These are phyloP conservation scores for Annulohypoxylon moriforme DNA, from an alignment of 495 filamentous ascomycete species.

Conservation along the genomic window DNA sequence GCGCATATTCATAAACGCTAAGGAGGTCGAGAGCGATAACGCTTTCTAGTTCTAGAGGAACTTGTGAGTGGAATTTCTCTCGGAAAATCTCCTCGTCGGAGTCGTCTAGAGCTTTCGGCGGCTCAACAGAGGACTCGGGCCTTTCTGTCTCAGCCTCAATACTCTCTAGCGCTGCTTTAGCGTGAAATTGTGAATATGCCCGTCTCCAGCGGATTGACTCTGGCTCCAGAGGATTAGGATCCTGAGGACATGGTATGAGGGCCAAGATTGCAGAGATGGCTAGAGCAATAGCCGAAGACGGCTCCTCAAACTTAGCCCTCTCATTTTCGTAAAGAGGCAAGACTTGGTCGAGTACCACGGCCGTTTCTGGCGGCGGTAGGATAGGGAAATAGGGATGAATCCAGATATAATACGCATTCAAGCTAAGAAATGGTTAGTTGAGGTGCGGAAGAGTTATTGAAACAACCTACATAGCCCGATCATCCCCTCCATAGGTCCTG, in stretches of 20 bases:
- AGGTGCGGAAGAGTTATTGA: neutral
- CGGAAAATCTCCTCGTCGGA: slow-evolving; percentile 57
- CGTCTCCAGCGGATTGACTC: slow-evolving; percentile 63
- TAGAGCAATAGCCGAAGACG: slow-evolving; percentile 65
- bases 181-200: slow-evolving; percentile 65
- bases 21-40: slow-evolving; percentile 67
- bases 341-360: slow-evolving; percentile 58
- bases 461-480: slow-evolving; percentile 45
- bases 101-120: slow-evolving; percentile 62
- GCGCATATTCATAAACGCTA: slow-evolving; percentile 69
- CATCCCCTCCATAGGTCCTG: slow-evolving; percentile 43
- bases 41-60: slow-evolving; percentile 65
- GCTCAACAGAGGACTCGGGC: slow-evolving; percentile 63
- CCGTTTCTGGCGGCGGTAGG: slow-evolving; percentile 62
- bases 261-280: slow-evolving; percentile 67
- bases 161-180: slow-evolving; percentile 63
- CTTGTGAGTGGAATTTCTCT: slow-evolving; percentile 62
- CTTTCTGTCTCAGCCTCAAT: slow-evolving; percentile 69
- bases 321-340: slow-evolving; percentile 57
- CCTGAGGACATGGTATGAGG: slow-evolving; percentile 65
- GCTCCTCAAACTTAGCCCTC: slow-evolving; percentile 56
- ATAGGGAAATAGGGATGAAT: slow-evolving; percentile 71
- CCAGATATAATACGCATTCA: slow-evolving; percentile 71
- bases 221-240: slow-evolving; percentile 57
- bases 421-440: slow-evolving; percentile 53